A percentile compares a stretch with the other conserved stretches of the same genome.
Conservation (phyloP, 345 rosid genomes). For the Arabis hirsuta region DNA sequence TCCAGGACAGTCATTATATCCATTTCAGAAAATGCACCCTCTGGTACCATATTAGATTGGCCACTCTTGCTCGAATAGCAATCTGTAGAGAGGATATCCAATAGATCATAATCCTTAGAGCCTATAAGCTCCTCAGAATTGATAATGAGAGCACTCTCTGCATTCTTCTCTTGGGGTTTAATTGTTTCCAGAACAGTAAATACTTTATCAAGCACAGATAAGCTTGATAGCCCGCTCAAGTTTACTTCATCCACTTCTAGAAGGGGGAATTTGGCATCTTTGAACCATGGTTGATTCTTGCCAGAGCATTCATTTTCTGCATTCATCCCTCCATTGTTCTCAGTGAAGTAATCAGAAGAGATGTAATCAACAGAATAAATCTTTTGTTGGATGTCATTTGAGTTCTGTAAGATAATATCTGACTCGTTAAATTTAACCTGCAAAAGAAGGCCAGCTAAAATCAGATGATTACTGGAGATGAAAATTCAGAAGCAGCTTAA, state of each 20-base stretch:
- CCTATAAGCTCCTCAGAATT: slow-evolving; percentile 54
- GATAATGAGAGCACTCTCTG: slow-evolving; percentile 38
- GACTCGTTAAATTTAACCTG: slow-evolving; percentile 49
- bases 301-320: slow-evolving; percentile 53
- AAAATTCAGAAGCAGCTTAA: slow-evolving; percentile 10
- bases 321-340: slow-evolving; percentile 24
- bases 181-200: slow-evolving; percentile 52
- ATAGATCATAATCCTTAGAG: slow-evolving; percentile 45
- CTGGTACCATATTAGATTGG: slow-evolving; percentile 47
- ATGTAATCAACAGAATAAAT: slow-evolving; percentile 59
- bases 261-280: slow-evolving; percentile 53
- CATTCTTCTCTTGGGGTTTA: slow-evolving; percentile 43
- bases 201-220: slow-evolving; percentile 52
- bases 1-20: slow-evolving; percentile 59
- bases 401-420: slow-evolving; percentile 42
- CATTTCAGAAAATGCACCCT: slow-evolving; percentile 44
- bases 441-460: slow-evolving; percentile 25
- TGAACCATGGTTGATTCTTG: slow-evolving; percentile 46
- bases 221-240: slow-evolving; percentile 49
- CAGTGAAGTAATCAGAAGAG: slow-evolving; percentile 50
- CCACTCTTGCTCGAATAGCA: slow-evolving; percentile 49
- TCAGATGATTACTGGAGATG: slow-evolving; percentile 18
- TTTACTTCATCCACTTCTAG: slow-evolving; percentile 72
- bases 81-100: slow-evolving; percentile 54
- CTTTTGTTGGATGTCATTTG: slow-evolving; percentile 51